Evolutionary conservation across 2,329 filamentous ascomycete genomes (phyloP).

Genomic region (Aspergillus cejpii): DNA sequence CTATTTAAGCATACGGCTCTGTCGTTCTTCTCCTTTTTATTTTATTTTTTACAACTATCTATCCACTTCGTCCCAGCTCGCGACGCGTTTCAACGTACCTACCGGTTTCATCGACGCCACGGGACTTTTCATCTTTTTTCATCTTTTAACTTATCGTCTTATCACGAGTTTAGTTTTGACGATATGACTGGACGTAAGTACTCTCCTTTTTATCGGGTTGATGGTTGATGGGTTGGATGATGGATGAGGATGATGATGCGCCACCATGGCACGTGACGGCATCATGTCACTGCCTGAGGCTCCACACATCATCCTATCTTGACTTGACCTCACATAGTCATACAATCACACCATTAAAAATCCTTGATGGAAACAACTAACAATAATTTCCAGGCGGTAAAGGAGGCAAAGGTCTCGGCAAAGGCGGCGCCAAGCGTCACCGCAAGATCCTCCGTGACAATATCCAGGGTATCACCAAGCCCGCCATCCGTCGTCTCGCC

Average conservation of each 20-base stretch:
- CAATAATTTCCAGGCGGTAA: slow-evolving; percentile 62
- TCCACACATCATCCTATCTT: slow-evolving; percentile 9
- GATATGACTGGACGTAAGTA: slow-evolving; percentile 42
- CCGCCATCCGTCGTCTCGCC: slow-evolving; percentile 94
- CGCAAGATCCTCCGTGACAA: slow-evolving; percentile 99
- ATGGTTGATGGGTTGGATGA: no score
- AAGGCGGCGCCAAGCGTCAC: slow-evolving; percentile 98
- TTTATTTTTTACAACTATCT: slow-evolving; percentile 13
- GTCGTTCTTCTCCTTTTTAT: slow-evolving; percentile 15
- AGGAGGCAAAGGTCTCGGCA: slow-evolving; percentile 95
- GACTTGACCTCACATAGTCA: no score
- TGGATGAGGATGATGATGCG: slow-evolving; percentile 15
- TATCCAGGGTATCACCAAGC: slow-evolving; percentile 99
- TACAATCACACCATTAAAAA: no score
- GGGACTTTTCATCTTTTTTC: slow-evolving; percentile 15
- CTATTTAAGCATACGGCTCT: slow-evolving; percentile 28
- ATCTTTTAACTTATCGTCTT: slow-evolving; percentile 11
- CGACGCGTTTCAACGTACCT: slow-evolving; percentile 20
- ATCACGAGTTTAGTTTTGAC: slow-evolving; percentile 10
- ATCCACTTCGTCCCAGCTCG: slow-evolving; percentile 4
- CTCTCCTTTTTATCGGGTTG: slow-evolving; percentile 5
- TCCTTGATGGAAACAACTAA: slow-evolving; percentile 14
- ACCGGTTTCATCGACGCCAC: slow-evolving; percentile 10
- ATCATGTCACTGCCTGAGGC: slow-evolving; percentile 16
- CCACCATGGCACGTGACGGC: slow-evolving; percentile 22